Evolutionary conservation across 208 protist species (phyloP), one percentile per base, ranked within the genome.

Genomic region (Phytomonas sp.): DNA sequence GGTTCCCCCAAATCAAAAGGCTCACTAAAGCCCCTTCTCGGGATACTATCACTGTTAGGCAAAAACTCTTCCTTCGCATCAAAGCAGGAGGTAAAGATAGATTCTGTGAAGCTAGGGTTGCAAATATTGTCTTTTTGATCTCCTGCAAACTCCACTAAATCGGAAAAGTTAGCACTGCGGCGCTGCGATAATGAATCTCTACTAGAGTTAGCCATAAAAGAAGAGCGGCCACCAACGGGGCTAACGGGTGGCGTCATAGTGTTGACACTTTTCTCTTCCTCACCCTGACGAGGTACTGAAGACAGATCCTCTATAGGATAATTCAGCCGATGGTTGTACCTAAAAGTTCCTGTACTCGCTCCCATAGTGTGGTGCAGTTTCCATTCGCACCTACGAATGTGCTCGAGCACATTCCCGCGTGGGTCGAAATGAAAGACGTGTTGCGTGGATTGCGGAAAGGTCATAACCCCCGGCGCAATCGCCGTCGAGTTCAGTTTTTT

Each of bases 271-370:
- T 67, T 62, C 1, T n/a, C 31, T 32, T 70, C 68, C 62, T 81
- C 77, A 51, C 7, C 3, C 40, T 20, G 13, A 51, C 20, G 40
- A 51, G 40, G 20, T 23, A 60, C 66, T 15, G 74, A 51, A 51
- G 68, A 74, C 6, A 70, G 61, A 31, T 78, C 29, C 31, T 89
- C 82, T 26, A 91, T 73, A 2, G 89, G 89, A 73, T 94, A 91
- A 72, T 78, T 74, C 26, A 94, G 70, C 46, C 74, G 78, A 65
- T 92, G 89, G 40, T 79, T 84, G 64, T 88, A 85, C 37, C 73
- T 77, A 73, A 91, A 94, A 0, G 62, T 71, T 4, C 76, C 80
- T 56, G 78, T 80, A 28, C 73, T 72, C 40, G 73, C 59, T 8
- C 67, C 66, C 15, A 91, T 72, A 1, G 84, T 89, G 63, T 83